Evolutionary conservation across 345 rosid genomes (phyloP), one percentile per base, ranked within the genome.

Genomic region (Populus simonii): DNA sequence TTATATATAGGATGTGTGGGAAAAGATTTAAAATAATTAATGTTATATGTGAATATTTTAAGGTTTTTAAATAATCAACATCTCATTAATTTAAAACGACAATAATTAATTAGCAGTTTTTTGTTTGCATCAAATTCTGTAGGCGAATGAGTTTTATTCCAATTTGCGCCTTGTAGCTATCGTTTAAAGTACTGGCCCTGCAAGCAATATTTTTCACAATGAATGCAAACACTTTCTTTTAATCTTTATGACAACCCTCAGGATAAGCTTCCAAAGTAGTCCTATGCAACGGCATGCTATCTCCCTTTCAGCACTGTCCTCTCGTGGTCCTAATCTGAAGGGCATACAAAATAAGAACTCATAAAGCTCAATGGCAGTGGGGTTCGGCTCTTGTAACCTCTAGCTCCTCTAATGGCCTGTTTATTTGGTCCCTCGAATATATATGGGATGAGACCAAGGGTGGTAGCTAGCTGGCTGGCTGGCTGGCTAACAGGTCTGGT

Each of bases 371-470:
- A 70, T 70, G 75, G 59, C 39, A 1, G 36, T n/a, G 76, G 67
- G 82, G 67, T 22, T 20, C 36, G 43, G 33, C 39, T 74, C 66
- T 41, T 67, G 84, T 61, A 75, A 53, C 69, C 66, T 68, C 15
- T n/a, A n/a, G n/a, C n/a, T 41, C 69, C 70, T 68, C 15, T 41
- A 78, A 66, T 65, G 38, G 59, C 71, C 27, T 53, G 59, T 20
- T 59, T 59, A 4, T 59, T n/a, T n/a, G 29, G 29, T 59, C 11
- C 29, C 65, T n/a, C 29, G 29, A 59, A 23, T 11, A 4, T 59
- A 23, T 4, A 10, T 59, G 65, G 29, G 0, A 23, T n/a, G 6
- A 59, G 9, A 10, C 62, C 9, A 9, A 0, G 29, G 63, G 63
- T 59, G 27, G 62, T 57, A 3, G 63, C 63, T 57, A 3, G 27